Evolutionary conservation across 257 asterid genomes (phyloP), one percentile per base, ranked within the genome.

Genomic region (Nicotiana obtusifolia): DNA sequence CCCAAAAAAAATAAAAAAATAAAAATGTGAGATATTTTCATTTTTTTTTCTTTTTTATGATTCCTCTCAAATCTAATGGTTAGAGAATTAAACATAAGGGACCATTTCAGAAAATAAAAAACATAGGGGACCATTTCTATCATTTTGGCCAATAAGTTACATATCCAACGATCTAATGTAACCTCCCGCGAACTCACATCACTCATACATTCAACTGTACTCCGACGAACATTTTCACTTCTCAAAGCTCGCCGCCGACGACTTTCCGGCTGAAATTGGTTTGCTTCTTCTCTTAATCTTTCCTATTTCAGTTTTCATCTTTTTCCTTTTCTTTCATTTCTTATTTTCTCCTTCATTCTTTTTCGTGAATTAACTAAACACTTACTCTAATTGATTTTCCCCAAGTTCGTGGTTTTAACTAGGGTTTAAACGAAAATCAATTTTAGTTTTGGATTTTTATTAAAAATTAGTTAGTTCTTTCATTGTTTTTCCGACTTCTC

Each of bases 161-260:
- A 73, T 49, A 73, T 73, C 61, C 37, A 73, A 73, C 60, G 59
- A 73, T 73, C 33, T 44, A 71, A 20, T 71, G 3, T 71, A 14
- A 71, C 78, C 78, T 71, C 78, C 78, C 59, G 78, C 44, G n/a
- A n/a, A n/a, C 78, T 59, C 60, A 60, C 60, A 60, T 71, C n/a
- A 44, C 78, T 71, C 78, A 3, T 22, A 24, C 26, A 24, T 15
- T 73, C 37, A 24, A 22, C 62, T 73, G 41, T 47, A 26, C 79
- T 24, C 44, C 79, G 79, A 49, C 79, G 33, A 71, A 16, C 78
- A 57, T 22, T 57, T 41, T 57, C 26, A 57, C 26, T 57, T 57
- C 2, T 53, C 59, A 53, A 13, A 13, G 1, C 10, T 71, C 77
- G 77, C 31, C 77, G 60, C 4, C 79, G 44, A n/a, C 59, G 22